Conservation (phyloP, 108 stramenopile genomes). For the Skeletonema costatum region DNA sequence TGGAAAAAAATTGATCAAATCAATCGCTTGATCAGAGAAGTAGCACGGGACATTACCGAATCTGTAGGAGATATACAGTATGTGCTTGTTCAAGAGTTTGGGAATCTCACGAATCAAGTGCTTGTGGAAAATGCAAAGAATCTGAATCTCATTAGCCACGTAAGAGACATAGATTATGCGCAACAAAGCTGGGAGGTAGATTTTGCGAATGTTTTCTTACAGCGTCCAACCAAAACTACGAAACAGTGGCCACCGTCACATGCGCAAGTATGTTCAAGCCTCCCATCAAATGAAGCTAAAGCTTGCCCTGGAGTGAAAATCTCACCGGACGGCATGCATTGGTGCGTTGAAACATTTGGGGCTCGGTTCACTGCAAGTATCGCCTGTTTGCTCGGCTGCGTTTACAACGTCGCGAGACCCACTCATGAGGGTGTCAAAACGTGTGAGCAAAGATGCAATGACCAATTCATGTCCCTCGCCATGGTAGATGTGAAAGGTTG, state of each 20-base stretch:
- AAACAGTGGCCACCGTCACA: slow-evolving; percentile 27
- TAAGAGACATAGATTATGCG: neutral
- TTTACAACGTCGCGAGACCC: neutral
- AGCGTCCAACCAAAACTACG: slow-evolving; percentile 20
- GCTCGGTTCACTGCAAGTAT: slow-evolving; percentile 27
- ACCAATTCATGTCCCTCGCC: slow-evolving; percentile 11
- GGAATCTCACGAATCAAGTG: slow-evolving; percentile 22
- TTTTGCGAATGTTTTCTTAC: slow-evolving; percentile 14
- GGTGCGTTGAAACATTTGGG: slow-evolving; percentile 43
- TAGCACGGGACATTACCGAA: slow-evolving; percentile 9
- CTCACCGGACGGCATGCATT: slow-evolving; percentile 44
- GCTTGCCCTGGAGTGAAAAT: slow-evolving; percentile 20
- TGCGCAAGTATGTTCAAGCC: slow-evolving; percentile 29
- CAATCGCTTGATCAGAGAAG: slow-evolving; percentile 22
- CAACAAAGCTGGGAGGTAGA: neutral
- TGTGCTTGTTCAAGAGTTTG: slow-evolving; percentile 32
- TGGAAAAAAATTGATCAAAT: slow-evolving; percentile 10
- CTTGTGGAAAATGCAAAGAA: slow-evolving; percentile 14
- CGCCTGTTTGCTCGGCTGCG: slow-evolving; percentile 37
- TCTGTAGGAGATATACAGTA: neutral
- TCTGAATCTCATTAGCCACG: neutral
- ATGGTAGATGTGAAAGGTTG: too few species aligned
- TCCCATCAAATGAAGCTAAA: neutral
- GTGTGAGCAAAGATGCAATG: slow-evolving; percentile 6
- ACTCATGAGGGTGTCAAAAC: neutral